A percentile compares a stretch with the other conserved stretches of the same genome.
Evolutionary conservation across 306 rosid species (phyloP).

Genomic region (Quercus aquifolioides): DNA sequence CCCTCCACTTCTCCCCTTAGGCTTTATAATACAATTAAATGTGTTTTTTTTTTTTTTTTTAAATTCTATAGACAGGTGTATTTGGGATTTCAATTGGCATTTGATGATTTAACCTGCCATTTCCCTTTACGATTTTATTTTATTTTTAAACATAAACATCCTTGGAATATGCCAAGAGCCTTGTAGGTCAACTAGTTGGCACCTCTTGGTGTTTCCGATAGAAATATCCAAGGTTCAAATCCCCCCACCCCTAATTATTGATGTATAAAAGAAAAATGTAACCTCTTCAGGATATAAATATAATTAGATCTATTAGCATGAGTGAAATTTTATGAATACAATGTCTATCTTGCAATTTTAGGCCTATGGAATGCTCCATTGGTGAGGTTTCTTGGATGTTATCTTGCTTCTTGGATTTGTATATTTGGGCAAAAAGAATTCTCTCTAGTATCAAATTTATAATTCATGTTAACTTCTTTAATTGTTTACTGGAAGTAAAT

Average conservation of each 20-base stretch:
- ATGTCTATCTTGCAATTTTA: background rate
- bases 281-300: background rate
- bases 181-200: too few species aligned
- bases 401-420: background rate
- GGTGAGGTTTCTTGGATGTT: background rate
- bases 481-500: background rate
- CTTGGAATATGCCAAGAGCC: too few species aligned
- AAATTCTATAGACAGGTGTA: too few species aligned
- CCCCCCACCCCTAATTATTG: too few species aligned
- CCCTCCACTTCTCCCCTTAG: background rate
- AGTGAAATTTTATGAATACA: background rate
- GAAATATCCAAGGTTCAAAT: too few species aligned
- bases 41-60: background rate
- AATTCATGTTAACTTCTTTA: background rate
- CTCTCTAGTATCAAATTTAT: background rate
- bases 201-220: too few species aligned
- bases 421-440: background rate
- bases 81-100: background rate
- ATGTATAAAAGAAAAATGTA: background rate
- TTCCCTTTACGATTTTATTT: background rate
- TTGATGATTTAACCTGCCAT: background rate
- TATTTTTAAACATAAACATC: background rate
- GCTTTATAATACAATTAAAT: background rate
- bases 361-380: background rate
- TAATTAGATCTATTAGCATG: background rate